These are phyloP conservation scores for Bipolaris gigantea DNA, from an alignment of 2,329 filamentous ascomycete genomes.

Conservation along the genomic window DNA sequence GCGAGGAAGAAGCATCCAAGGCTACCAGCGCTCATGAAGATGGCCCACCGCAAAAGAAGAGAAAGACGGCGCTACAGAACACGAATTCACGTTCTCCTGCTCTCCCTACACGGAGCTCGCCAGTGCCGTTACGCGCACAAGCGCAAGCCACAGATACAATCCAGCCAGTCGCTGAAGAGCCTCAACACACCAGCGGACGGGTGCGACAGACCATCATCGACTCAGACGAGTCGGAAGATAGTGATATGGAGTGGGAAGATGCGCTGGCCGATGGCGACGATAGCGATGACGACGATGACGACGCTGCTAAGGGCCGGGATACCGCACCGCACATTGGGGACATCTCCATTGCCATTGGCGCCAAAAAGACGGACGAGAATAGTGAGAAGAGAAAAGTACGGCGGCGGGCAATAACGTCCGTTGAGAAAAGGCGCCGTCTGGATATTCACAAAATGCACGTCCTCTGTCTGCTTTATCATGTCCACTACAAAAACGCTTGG, in stretches of 20 bases:
- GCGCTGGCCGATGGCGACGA: conserved; percentile 36
- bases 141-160: conserved; percentile 1
- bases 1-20: conserved; percentile 44
- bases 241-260: conserved; percentile 66
- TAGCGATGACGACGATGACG: conserved; percentile 16
- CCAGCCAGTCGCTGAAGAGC: conserved; percentile 13
- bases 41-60: conserved; percentile 46
- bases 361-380: conserved; percentile 31
- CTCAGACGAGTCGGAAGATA: conserved; percentile 60
- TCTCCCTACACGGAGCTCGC: conserved; percentile 4
- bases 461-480: conserved; percentile 78
- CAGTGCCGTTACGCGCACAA: not conserved
- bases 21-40: conserved; percentile 33
- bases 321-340: conserved; percentile 42
- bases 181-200: conserved; percentile 13
- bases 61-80: conserved; percentile 26
- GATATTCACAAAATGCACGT: conserved; percentile 86
- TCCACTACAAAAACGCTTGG: conserved; percentile 79
- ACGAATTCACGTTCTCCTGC: not conserved
- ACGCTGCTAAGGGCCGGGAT: conserved; percentile 26
- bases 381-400: conserved; percentile 43
- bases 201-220: conserved; percentile 46
- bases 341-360: conserved; percentile 48
- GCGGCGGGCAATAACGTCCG: conserved; percentile 57
- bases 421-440: conserved; percentile 64